Base-by-base conservation (phyloP, 768 basidiomycete species). In the Kwoniella europaea region DNA sequence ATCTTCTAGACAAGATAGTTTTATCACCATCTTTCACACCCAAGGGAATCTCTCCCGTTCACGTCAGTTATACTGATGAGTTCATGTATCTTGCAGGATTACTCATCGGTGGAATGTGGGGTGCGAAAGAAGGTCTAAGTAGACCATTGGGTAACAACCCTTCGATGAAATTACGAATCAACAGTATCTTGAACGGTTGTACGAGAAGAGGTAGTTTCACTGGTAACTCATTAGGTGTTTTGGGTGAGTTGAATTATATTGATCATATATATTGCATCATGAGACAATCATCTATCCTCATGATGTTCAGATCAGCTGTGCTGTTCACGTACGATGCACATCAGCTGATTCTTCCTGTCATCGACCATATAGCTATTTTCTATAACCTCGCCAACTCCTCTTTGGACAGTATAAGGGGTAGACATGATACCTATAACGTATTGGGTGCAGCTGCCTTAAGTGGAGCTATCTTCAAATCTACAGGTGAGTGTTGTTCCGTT, bases 341-440 rank as follows among this genome's bases (percentile, higher is more conserved):
- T 18, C 59, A 44, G 43, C 59, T 61, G 27, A 61, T 53, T 15
- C 73, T 12, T 20, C 41, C 15, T 10, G 0, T 4, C 29, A 15
- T 59, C 57, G 35, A 1, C 74, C 35, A 35, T 35, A 35, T 83
- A 99, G 96, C 96, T 67, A 89, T 99, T 76, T 88, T 91, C 77
- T 99, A 99, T 86, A 99, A 99, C 85, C 91, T 90, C 74, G 88
- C 98, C 86, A 98, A 98, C 87, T 96, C 95, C 71, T 88, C 91
- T 65, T 92, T 98, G 79, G 96, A 98, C 84, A 86, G 88, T 68
- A 86, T 90, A 82, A 89, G 96, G 82, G 94, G 95, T 73, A 89
- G 91, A 84, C 96, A 98, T 84, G 97, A 99, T 82, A 90, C 88
- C 57, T 87, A 89, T 74, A 94, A 95, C 72, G 93, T 92, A 77